phyloP scores from a whole-genome alignment of 352 stramenopile genomes.

The Globisporangium sylvaticum region DNA sequence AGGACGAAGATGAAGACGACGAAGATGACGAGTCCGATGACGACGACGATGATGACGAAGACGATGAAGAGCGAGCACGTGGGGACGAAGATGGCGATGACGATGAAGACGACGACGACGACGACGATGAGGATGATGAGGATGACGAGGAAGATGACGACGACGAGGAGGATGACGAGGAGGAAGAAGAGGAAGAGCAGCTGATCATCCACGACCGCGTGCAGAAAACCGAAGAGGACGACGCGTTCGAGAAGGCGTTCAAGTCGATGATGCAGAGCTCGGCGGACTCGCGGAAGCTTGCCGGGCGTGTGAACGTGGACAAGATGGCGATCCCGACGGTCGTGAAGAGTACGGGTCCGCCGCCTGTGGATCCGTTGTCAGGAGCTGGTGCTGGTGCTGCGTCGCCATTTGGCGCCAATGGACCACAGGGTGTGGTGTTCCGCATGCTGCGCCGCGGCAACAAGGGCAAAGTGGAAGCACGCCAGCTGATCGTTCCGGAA shows the following conservation, averaged over 20 bases:
- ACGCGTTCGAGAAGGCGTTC: conserved; percentile 87
- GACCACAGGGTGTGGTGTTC: conserved; percentile 75
- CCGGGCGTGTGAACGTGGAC: conserved; percentile 72
- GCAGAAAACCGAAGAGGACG: conserved; percentile 77
- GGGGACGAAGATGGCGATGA: conserved; percentile 25
- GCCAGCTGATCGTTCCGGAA: conserved; percentile 90
- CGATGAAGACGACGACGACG: conserved; percentile 34
- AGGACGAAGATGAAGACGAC: conserved; percentile 48
- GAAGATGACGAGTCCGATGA: conserved; percentile 59
- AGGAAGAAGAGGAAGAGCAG: conserved; percentile 83
- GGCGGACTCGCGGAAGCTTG: conserved; percentile 55
- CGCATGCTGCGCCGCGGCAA: conserved; percentile 95
- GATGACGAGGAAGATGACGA: conserved; percentile 66
- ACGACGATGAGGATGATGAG: conserved; percentile 77
- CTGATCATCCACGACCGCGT: conserved; percentile 85
- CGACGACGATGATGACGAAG: conserved; percentile 54
- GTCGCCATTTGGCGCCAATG: conserved; percentile 26
- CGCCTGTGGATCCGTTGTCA: conserved; percentile 14
- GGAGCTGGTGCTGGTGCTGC: background rate
- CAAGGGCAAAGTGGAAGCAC: conserved; percentile 95
- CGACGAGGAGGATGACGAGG: conserved; percentile 52
- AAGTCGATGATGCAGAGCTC: conserved; percentile 81
- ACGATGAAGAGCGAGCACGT: conserved; percentile 34
- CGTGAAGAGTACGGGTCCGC: conserved; percentile 44
- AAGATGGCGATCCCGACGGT: conserved; percentile 88